Conservation (phyloP, 805 yeast genomes). For the Cyberlindnera mrakii region DNA sequence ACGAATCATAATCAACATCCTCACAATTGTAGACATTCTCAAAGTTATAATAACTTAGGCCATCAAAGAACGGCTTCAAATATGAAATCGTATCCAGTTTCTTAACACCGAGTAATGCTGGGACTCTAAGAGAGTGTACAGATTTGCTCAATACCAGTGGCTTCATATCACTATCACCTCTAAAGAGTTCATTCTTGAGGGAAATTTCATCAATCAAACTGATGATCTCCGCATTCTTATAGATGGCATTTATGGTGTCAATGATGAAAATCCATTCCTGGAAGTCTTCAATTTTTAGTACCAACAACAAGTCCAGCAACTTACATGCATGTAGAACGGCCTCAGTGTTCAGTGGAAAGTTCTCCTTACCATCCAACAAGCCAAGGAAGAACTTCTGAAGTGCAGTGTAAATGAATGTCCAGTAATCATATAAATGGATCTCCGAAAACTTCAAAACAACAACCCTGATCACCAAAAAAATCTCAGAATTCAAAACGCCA, state of each 20-base stretch:
- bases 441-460: constrained; percentile 57
- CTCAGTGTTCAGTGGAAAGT: constrained; percentile 31
- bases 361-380: constrained; percentile 22
- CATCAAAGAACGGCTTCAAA: constrained; percentile 59
- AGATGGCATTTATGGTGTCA: constrained; percentile 56
- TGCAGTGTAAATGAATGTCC: constrained; percentile 63
- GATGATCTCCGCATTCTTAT: constrained; percentile 28
- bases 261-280: constrained; percentile 83
- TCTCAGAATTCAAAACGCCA: constrained; percentile 32
- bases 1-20: constrained; percentile 34
- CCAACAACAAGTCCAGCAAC: constrained; percentile 66
- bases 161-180: constrained; percentile 5
- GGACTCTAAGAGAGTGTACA: constrained; percentile 25
- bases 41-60: constrained; percentile 55
- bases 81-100: constrained; percentile 36
- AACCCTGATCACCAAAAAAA: constrained; percentile 57
- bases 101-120: constrained; percentile 33
- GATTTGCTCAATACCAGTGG: constrained; percentile 14
- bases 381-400: constrained; percentile 46
- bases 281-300: constrained; percentile 74
- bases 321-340: constrained; percentile 61
- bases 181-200: constrained; percentile 9
- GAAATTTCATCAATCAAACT: constrained; percentile 23
- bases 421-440: constrained; percentile 57
- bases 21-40: constrained; percentile 57